Evolutionary conservation across 169 alveolate species (phyloP), one percentile per base, ranked within the genome.

Genomic region (Eimeria acervulina): DNA sequence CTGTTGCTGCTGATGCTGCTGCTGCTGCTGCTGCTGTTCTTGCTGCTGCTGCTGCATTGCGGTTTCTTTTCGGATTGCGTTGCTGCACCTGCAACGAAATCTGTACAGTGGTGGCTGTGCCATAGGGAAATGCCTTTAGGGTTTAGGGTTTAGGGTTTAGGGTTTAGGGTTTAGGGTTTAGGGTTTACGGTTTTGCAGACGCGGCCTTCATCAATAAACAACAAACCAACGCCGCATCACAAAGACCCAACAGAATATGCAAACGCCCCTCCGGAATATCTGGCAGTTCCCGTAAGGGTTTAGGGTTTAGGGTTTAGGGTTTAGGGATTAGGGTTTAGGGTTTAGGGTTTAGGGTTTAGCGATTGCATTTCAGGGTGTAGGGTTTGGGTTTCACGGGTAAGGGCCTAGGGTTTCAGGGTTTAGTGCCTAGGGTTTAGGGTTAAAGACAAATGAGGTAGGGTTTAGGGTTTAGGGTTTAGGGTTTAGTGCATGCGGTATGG

Each of bases 231-330:
- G 31, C 87, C 83, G 1, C 31, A 44, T 47, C 76, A 68, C 21
- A 76, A 40, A 23, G 70, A 70, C 42, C 61, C 83, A 28, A 44
- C 83, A 63, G 83, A 72, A 47, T 90, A 13, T 66, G 78, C 42
- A 42, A 90, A 90, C 61, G 95, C 95, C 61, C 95, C 95, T 12
- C 95, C 95, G 31, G 95, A 90, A 40, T 90, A 90, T 51, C 74
- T 70, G 1, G 70, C 76, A 23, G 76, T 76, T 6, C 95, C 95
- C 7, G 95, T 90, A 47, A 68, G 90, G 70, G 90, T 42, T 47
- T 78, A 42, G 88, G 88, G 88, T 78, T 72, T 72, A 72, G 83
- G 83, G 83, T 72, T 72, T 28, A 72, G 83, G 83, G 83, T 72
- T 72, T 72, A 72, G 83, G 83, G 83, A 4, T 72, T 72, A 7